phyloP scores from a whole-genome alignment of 495 filamentous ascomycete genomes.

The Talaromyces borbonicus region DNA sequence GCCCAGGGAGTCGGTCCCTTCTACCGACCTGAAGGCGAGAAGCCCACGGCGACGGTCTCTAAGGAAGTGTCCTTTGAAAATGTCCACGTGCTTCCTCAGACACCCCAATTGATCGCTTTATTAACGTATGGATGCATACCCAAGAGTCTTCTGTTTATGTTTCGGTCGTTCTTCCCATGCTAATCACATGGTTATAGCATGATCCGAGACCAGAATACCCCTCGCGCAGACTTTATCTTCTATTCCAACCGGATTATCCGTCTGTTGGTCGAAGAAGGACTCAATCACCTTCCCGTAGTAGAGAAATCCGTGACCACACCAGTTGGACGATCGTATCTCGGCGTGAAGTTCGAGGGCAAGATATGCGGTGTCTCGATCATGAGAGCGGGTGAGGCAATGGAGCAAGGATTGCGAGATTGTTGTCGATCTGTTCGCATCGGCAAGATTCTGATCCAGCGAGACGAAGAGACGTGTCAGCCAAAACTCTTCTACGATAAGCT shows the following conservation, averaged over 20 bases:
- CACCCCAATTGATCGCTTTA: conserved; percentile 91
- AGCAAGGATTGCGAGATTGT: conserved; percentile 91
- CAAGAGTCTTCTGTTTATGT: too few relatives aligned
- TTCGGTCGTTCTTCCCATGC: too few relatives aligned
- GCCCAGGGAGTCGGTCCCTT: conserved; percentile 67
- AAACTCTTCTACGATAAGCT: conserved; percentile 96
- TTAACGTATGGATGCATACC: conserved; percentile 62
- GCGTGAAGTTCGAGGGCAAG: conserved; percentile 92
- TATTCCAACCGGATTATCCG: conserved; percentile 98
- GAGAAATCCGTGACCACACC: conserved; percentile 84
- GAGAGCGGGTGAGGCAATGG: conserved; percentile 97
- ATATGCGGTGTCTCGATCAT: conserved; percentile 98
- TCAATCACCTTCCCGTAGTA: conserved; percentile 91
- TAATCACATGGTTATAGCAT: conserved; percentile 50
- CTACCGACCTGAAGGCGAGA: conserved; percentile 66
- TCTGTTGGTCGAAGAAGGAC: conserved; percentile 91
- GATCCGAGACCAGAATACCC: conserved; percentile 84
- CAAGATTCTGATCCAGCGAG: conserved; percentile 94
- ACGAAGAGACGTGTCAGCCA: conserved; percentile 88
- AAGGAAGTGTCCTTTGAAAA: conserved; percentile 72
- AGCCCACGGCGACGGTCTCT: conserved; percentile 85
- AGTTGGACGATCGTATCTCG: conserved; percentile 77
- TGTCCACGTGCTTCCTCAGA: conserved; percentile 84
- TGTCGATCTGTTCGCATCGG: conserved; percentile 94
- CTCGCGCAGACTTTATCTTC: conserved; percentile 94